Conservation (phyloP, 441 rosid genomes). For the Populus hybrid region DNA sequence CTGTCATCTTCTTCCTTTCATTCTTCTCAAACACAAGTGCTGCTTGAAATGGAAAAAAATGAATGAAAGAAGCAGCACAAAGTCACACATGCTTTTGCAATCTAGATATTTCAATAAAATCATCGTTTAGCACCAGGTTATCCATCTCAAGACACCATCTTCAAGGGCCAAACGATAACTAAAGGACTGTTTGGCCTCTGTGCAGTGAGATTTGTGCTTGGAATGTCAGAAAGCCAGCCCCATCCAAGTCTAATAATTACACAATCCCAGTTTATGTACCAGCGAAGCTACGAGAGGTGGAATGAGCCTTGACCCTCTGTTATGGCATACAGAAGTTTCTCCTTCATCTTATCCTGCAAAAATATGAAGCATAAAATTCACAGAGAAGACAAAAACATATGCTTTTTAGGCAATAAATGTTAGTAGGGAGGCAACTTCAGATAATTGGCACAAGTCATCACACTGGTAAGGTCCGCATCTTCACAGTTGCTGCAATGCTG, state of each 20-base stretch:
- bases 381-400: not conserved
- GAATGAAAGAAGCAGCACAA: no score
- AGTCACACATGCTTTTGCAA: no score
- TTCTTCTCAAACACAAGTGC: no score
- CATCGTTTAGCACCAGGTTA: no score
- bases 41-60: no score
- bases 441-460: slow-evolving; percentile 99
- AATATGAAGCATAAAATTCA: not conserved
- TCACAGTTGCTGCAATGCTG: slow-evolving; percentile 73
- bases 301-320: slow-evolving; percentile 98
- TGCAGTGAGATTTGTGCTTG: slow-evolving; percentile 23
- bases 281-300: slow-evolving; percentile 70
- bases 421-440: slow-evolving; percentile 90
- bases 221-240: slow-evolving; percentile 4
- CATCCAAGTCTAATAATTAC: slow-evolving; percentile 41
- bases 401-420: slow-evolving; percentile 15
- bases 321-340: slow-evolving; percentile 85
- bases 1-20: no score
- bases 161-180: no score
- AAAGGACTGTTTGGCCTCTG: no score
- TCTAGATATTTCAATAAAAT: no score
- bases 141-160: no score
- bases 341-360: slow-evolving; percentile 92
- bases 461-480: slow-evolving; percentile 86
- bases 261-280: slow-evolving; percentile 34